Base-by-base conservation (phyloP, 331 rosid genomes). In the Pyracantha coccinea region DNA sequence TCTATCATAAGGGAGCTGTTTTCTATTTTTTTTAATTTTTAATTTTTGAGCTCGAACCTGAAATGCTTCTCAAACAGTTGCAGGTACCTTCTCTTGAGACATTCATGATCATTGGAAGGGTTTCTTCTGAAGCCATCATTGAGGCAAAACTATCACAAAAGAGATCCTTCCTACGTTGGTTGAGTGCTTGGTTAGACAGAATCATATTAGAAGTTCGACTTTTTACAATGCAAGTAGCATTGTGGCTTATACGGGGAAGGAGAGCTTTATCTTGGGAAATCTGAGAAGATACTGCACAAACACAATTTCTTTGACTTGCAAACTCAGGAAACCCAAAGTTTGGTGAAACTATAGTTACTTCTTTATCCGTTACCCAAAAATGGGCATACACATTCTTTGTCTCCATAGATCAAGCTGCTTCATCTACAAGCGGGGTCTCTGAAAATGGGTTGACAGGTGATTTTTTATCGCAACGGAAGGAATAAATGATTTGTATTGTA, bases 41-140 rank as follows among this genome's bases (percentile, higher is more conserved):
- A 4, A 65, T 6, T 50, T 44, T 66, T 67, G 38, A 29, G 57
- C 8, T 62, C 54, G 52, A 73, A 23, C 35, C 19, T 38, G 41
- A 31, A 80, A 73, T 78, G 71, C 68, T 66, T 85, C 74, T 67
- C 31, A 33, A 73, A 80, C 97, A 94, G 97, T 71, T 86, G 81
- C 97, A 89, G 82, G 96, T 89, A 79, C 92, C 99, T 58, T 92
- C 95, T 65, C 80, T 92, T 14, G 97, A 87, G 81, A 87, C 97
- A 69, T 94, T 87, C 90, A 79, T 76, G 54, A 86, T 94, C 79
- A 81, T 94, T 38, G 99, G 99, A 69, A 90, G 83, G 83, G 87
- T 94, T 68, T 92, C 97, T 24, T 94, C 97, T 2, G 89, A 90
- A 85, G 96, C 99, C 31, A 79, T 94, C 52, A 86, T 92, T 8